A percentile compares a stretch with the other conserved stretches of the same genome.
Evolutionary conservation across 2,329 filamentous ascomycete genomes (phyloP).

Genomic region (Aspergillus calidoustus): DNA sequence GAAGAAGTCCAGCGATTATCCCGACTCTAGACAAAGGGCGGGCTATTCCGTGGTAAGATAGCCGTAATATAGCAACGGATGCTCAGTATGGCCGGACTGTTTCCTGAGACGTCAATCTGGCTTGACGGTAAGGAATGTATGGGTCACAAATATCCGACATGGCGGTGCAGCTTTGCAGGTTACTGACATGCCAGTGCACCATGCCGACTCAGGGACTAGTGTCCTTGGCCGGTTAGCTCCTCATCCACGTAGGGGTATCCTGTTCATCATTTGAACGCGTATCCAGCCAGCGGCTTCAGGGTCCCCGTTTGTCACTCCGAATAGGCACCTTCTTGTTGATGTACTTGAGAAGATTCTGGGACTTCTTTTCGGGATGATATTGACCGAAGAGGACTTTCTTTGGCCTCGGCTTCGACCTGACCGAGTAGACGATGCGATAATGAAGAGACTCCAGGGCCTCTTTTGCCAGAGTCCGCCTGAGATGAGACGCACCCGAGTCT

Average conservation of each 20-base stretch:
- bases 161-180: no score
- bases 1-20: neutral
- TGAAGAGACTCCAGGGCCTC: conserved; percentile 74
- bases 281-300: neutral
- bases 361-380: conserved; percentile 19
- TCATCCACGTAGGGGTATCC: neutral
- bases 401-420: conserved; percentile 66
- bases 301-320: neutral
- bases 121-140: no score
- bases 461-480: conserved; percentile 77
- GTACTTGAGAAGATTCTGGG: conserved; percentile 6
- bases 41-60: no score
- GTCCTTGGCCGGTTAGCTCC: neutral
- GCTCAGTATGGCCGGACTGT: neutral
- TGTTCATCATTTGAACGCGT: neutral
- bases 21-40: neutral
- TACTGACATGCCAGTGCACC: no score
- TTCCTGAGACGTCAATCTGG: neutral
- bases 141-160: no score
- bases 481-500: conserved; percentile 73
- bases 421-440: conserved; percentile 71
- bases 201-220: neutral
- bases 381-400: conserved; percentile 52
- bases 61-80: neutral
- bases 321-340: conserved; percentile 1